Base-by-base conservation (phyloP, 176 grass and related monocot species). In the Oryza meyeriana region DNA sequence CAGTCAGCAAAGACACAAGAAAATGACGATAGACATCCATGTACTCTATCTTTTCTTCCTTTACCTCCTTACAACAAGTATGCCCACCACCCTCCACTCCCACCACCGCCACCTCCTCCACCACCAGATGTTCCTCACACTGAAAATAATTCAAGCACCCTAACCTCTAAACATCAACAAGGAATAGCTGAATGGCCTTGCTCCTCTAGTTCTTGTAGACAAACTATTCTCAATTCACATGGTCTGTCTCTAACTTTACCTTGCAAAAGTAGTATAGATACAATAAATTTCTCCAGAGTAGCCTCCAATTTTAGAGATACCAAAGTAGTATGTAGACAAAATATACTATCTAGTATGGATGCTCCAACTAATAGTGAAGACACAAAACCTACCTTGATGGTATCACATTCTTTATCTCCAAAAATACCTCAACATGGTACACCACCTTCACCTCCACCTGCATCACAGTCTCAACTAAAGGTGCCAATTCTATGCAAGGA, bases 131-230 rank as follows among this genome's bases (percentile, higher is more conserved):
- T 65, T 45, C 59, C 69, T 79, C 52, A 13, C 25, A 73, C 39
- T 55, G 50, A 61, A 77, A 82, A 18, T 66, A 77, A 64, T 81
- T 85, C 64, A 58, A 72, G 28, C 8, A 61, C 42, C 74, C 31
- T 33, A 31, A 74, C 74, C 61, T 83, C 25, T 40, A 17, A 61
- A 61, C 79, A 79, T 71, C 39, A 66, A 66, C 80, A 71, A 80
- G 74, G 35, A 69, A 79, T 64, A 72, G 41, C 30, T 80, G 44
- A 87, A 31, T 57, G 12, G 12, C 75, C 26, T 39, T 76, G 69
- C 63, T 77, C 35, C 63, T 84, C 64, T 64, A 80, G 81, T 76
- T 70, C 64, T 72, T 66, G 17, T 81, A 71, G 65, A 66, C 64
- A 87, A 84, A 76, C 7, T 72, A 72, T 75, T 81, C 64, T 64